A percentile compares a stretch with the other conserved stretches of the same genome.
These are phyloP conservation scores for Chondrus crispus DNA, from an alignment of 23 red algal genomes.

Conservation along the genomic window DNA sequence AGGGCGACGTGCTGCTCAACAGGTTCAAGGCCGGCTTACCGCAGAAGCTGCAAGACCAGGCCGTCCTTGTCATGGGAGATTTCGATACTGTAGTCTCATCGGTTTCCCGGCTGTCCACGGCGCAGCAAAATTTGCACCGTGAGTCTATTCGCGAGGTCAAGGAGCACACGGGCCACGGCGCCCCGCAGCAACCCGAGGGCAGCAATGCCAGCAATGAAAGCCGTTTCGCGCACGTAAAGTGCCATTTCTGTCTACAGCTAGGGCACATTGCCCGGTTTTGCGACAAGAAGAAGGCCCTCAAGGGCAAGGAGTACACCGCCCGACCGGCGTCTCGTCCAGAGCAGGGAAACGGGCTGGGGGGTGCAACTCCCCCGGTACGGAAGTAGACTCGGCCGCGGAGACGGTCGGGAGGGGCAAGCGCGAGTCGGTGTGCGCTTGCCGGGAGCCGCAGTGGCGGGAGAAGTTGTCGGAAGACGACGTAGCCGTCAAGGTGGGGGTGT, in stretches of 20 bases:
- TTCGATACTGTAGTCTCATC: constrained; percentile 14
- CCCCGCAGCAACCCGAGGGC: neutral
- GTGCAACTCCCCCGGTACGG: neutral
- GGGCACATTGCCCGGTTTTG: neutral
- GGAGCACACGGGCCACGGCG: neutral
- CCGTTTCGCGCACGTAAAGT: neutral
- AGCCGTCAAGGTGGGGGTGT: neutral
- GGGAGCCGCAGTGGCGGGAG: neutral
- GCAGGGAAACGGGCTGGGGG: neutral
- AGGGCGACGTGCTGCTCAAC: neutral
- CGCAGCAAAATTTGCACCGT: neutral
- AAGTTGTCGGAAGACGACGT: neutral
- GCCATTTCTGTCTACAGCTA: neutral
- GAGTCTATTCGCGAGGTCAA: neutral
- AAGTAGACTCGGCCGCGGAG: neutral
- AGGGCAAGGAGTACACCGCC: neutral
- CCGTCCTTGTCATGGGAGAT: neutral
- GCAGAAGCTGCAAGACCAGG: neutral
- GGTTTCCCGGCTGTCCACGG: neutral
- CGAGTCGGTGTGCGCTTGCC: neutral
- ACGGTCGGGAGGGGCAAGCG: neutral
- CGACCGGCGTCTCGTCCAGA: neutral
- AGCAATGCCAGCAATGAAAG: neutral
- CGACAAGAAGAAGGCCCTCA: neutral
- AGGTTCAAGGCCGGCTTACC: neutral